phyloP scores from a whole-genome alignment of 1,284 basidiomycete genomes.

The Ceratobasidium sp. region DNA sequence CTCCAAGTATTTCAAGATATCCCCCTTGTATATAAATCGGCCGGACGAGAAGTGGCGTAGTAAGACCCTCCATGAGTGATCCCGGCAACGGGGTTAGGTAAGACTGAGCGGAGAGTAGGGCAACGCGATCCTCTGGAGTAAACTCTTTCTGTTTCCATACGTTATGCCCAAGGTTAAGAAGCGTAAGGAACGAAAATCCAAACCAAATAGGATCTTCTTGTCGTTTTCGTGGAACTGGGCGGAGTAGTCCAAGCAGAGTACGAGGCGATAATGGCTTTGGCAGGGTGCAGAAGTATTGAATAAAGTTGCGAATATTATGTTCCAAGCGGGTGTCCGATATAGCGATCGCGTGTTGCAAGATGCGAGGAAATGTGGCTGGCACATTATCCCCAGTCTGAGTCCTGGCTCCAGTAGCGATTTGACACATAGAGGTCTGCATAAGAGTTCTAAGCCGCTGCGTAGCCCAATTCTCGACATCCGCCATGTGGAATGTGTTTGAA shows the following conservation, averaged over 20 bases:
- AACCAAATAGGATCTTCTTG: not conserved
- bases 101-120: constrained; percentile 25
- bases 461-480: too few relatives aligned
- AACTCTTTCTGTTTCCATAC: not conserved
- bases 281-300: not conserved
- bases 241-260: constrained; percentile 2
- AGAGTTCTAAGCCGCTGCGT: too few relatives aligned
- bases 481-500: too few relatives aligned
- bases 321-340: not conserved
- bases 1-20: not conserved
- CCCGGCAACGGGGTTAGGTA: constrained; percentile 10
- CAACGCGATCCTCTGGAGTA: constrained; percentile 3
- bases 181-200: constrained; percentile 8
- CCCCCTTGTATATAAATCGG: not conserved
- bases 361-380: too few relatives aligned
- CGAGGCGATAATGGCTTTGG: not conserved
- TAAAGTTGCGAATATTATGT: not conserved
- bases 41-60: not conserved
- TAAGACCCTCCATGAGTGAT: not conserved
- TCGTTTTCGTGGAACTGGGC: not conserved
- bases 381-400: too few relatives aligned
- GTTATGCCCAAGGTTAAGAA: constrained; percentile 15
- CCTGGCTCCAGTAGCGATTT: not conserved
- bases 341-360: too few relatives aligned
- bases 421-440: too few relatives aligned